These are phyloP conservation scores for Puccinia horiana DNA, from an alignment of 1,284 basidiomycete genomes.

Conservation along the genomic window DNA sequence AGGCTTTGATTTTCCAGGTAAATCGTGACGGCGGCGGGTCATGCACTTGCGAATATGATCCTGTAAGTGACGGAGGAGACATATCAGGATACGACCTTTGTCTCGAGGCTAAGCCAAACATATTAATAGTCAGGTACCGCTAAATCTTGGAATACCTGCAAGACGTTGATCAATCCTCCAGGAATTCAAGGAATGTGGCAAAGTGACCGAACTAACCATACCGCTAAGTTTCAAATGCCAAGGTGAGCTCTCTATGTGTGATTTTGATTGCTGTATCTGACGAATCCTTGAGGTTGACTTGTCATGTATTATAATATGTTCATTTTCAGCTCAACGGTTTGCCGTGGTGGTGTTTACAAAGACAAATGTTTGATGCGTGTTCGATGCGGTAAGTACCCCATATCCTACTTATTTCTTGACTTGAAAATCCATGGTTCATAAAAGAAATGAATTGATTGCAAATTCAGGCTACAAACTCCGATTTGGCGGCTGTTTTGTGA, in stretches of 20 bases:
- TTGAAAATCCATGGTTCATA: background rate
- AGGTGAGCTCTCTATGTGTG: background rate
- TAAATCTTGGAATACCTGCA: conserved; percentile 26
- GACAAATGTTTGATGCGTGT: conserved; percentile 41
- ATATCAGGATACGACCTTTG: background rate
- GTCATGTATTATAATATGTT: background rate
- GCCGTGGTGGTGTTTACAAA: conserved; percentile 15
- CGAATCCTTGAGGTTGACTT: background rate
- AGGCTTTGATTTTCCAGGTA: conserved; percentile 42
- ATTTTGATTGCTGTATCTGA: too few relatives aligned
- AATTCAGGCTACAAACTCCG: conserved; percentile 34
- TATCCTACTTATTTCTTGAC: background rate
- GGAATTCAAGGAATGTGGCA: conserved; percentile 48
- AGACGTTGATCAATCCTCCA: conserved; percentile 6
- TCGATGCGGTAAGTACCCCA: conserved; percentile 25
- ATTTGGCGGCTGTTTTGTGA: conserved; percentile 39
- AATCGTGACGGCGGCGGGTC: conserved; percentile 39
- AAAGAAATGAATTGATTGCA: background rate
- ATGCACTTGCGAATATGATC: conserved; percentile 25
- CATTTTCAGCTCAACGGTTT: conserved; percentile 12
- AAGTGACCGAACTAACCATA: conserved; percentile 45
- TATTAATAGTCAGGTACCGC: conserved; percentile 16
- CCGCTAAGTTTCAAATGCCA: conserved; percentile 33
- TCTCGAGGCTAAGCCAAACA: background rate
- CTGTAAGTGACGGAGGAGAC: background rate